Percentiles rank a stretch among this genome's conserved stretches.
These are phyloP conservation scores for Piper longum DNA, from an alignment of 164 flowering plant genomes.

Conservation along the genomic window DNA sequence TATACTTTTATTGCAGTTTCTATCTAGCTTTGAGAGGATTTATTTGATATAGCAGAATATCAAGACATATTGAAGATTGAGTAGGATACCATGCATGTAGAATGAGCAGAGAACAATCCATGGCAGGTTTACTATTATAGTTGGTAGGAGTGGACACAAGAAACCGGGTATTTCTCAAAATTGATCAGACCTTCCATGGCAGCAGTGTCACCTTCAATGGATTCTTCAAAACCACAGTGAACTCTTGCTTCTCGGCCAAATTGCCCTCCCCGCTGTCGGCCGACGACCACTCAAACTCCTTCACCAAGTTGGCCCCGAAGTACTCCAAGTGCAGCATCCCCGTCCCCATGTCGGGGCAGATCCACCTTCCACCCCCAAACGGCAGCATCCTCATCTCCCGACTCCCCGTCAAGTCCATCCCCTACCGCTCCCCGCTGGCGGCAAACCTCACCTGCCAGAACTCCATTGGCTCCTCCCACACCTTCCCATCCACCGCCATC, in stretches of 20 bases:
- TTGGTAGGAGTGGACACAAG: too few relatives aligned
- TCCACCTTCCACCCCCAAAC: constrained; percentile 30
- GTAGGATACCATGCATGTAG: too few relatives aligned
- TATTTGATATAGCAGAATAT: too few relatives aligned
- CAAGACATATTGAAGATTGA: too few relatives aligned
- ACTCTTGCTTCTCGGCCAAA: constrained; percentile 28
- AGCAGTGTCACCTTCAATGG: constrained; percentile 18
- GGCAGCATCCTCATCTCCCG: constrained; percentile 43
- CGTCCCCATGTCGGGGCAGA: constrained; percentile 12
- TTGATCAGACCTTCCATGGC: background rate
- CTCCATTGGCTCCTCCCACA: constrained; percentile 22
- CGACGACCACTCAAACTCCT: constrained; percentile 28
- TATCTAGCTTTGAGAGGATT: too few relatives aligned
- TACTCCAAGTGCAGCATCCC: constrained; percentile 18
- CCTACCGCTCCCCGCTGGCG: constrained; percentile 8
- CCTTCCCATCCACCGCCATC: constrained; percentile 18
- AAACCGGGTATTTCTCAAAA: too few relatives aligned
- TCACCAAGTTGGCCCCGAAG: constrained; percentile 22
- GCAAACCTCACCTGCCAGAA: constrained; percentile 31
- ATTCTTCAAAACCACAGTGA: constrained; percentile 29
- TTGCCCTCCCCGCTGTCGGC: constrained; percentile 23
- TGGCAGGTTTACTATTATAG: too few relatives aligned
- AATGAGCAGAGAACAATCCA: too few relatives aligned
- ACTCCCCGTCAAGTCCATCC: constrained; percentile 21
- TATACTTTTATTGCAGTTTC: too few relatives aligned